Percentiles rank a stretch among this genome's conserved stretches.
Evolutionary conservation across 805 yeast genomes (phyloP).

Genomic region (Pichia rugopelliculosa): DNA sequence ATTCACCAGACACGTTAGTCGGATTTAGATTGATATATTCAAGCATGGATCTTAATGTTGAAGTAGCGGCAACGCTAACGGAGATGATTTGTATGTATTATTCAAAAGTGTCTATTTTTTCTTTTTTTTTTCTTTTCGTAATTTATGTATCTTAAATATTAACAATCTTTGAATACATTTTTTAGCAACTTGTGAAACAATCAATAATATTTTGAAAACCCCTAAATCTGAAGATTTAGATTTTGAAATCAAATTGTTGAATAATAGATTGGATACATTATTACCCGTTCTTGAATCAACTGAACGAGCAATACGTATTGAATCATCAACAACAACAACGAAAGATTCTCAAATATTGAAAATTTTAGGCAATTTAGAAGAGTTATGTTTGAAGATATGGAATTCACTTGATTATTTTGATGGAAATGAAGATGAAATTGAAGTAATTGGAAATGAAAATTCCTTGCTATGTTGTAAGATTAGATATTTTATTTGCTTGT

Average conservation of each 20-base stretch:
- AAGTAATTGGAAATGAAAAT: slow-evolving; percentile 5
- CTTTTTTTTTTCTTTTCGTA: no score
- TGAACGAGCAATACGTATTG: slow-evolving; percentile 9
- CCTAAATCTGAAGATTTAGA: slow-evolving; percentile 9
- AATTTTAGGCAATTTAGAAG: neutral
- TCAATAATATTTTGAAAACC: neutral
- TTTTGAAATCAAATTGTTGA: slow-evolving; percentile 15
- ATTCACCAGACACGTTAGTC: no score
- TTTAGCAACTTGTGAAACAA: slow-evolving; percentile 13
- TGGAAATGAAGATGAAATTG: slow-evolving; percentile 16
- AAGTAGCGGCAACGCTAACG: neutral
- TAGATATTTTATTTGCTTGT: slow-evolving; percentile 27
- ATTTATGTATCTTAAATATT: no score
- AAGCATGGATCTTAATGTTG: neutral
- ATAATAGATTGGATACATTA: slow-evolving; percentile 12
- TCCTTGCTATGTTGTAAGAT: neutral
- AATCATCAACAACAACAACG: neutral
- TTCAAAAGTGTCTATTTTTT: no score
- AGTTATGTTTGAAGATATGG: slow-evolving; percentile 25
- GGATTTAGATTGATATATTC: no score
- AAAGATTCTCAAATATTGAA: neutral
- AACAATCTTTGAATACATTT: no score
- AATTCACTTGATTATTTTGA: slow-evolving; percentile 22
- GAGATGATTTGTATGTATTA: slow-evolving; percentile 9
- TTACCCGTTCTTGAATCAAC: slow-evolving; percentile 14